Percentiles rank a stretch among this genome's conserved stretches.
Evolutionary conservation across 2,329 filamentous ascomycete species (phyloP).

Genomic region (Hypoxylon sp.): DNA sequence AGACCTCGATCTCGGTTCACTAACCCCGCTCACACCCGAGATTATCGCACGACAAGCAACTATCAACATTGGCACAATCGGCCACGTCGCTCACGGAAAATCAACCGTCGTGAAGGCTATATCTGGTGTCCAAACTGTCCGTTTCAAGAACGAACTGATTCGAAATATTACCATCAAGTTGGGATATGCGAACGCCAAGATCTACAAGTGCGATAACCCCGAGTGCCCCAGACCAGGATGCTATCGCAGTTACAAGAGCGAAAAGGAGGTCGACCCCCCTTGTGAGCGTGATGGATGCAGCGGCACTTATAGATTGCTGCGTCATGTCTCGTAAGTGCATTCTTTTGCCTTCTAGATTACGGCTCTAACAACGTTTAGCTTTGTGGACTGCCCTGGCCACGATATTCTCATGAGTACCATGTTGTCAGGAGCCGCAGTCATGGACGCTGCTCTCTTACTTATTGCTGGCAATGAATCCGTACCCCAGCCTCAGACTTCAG

Average conservation of each 20-base stretch:
- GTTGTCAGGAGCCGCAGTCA: slow-evolving; percentile 99
- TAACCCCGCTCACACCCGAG: slow-evolving; percentile 91
- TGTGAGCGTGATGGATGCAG: slow-evolving; percentile 94
- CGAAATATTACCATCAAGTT: slow-evolving; percentile 99
- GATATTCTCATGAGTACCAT: slow-evolving; percentile 99
- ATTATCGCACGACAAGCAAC: slow-evolving; percentile 98
- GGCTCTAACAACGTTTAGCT: slow-evolving; percentile 66
- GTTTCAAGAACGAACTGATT: slow-evolving; percentile 99
- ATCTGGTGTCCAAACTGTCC: slow-evolving; percentile 97
- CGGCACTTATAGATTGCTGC: slow-evolving; percentile 88
- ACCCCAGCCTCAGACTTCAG: slow-evolving; percentile 97
- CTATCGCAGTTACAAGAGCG: slow-evolving; percentile 97
- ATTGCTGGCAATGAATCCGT: slow-evolving; percentile 99
- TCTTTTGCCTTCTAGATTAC: slow-evolving; percentile 7
- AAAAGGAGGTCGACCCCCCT: slow-evolving; percentile 97
- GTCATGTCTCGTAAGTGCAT: slow-evolving; percentile 87
- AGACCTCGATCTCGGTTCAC: slow-evolving; percentile 83
- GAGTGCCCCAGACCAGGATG: slow-evolving; percentile 94
- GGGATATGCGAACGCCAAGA: slow-evolving; percentile 98
- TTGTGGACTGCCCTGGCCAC: slow-evolving; percentile 99
- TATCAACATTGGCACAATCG: slow-evolving; percentile 99
- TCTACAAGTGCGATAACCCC: slow-evolving; percentile 96
- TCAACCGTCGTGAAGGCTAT: slow-evolving; percentile 99
- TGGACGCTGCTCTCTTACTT: slow-evolving; percentile 96
- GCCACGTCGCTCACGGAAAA: slow-evolving; percentile 98